Base-by-base conservation (phyloP, 208 protist genomes). In the Porcisia hertigi region DNA sequence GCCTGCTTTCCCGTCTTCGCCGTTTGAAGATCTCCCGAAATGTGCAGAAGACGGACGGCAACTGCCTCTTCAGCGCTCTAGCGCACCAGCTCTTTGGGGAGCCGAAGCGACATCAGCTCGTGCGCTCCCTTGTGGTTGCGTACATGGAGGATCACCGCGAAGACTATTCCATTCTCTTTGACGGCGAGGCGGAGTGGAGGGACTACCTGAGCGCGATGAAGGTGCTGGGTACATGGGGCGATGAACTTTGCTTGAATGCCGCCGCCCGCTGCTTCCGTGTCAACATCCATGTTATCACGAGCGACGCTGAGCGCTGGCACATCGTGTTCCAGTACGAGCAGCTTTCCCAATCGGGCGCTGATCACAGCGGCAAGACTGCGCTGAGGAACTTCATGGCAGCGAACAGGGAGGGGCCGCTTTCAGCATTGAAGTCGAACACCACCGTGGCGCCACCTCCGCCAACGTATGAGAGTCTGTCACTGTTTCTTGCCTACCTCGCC, bases 241-340 rank as follows among this genome's bases (percentile, higher is more conserved):
- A 97, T 67, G 90, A 97, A 75, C 74, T 97, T 16, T 95, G 90
- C 85, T 76, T 97, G 47, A 93, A 95, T 79, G 92, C 92, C 2
- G 90, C 90, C 14, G 84, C 88, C n/a, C 88, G 89, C 36, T 97
- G 88, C 73, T 97, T 97, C 76, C 77, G 82, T 70, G 90, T 93
- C 25, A 88, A 94, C 66, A 94, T 97, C 75, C 90, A 94, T 79
- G 90, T 97, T 82, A 93, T 97, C 77, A 95, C 90, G 25, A 95
- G 90, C 69, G 86, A 91, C 49, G 74, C 30, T 20, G 72, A 57
- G n/a, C 86, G 87, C 3, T 97, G 92, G 91, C 89, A 94, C 79
- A 79, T 94, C 30, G 83, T 94, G 52, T 97, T 97, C 72, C 89
- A 90, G 67, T 84, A 92, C 53, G 85, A 93, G 63, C 74, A 90